Conservation (phyloP, 371 early-diverging fungal species). For the Mortierella sp. region DNA sequence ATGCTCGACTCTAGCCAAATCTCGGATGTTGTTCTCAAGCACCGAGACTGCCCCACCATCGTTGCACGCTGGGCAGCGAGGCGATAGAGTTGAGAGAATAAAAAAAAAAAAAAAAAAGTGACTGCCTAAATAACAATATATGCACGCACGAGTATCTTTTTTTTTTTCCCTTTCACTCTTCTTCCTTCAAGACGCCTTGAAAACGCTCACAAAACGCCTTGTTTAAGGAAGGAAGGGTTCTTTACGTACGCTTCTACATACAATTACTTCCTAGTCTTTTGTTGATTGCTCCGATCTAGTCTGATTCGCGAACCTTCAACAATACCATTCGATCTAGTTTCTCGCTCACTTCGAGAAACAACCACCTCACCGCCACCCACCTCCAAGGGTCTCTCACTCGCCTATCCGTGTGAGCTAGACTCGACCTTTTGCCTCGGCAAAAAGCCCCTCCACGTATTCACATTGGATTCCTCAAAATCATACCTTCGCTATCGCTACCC, state of each 20-base stretch:
- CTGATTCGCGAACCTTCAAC: background rate
- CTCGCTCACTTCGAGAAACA: background rate
- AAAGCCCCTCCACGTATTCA: conserved; percentile 14
- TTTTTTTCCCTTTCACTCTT: conserved; percentile 1
- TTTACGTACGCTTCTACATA: background rate
- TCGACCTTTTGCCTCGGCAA: conserved; percentile 7
- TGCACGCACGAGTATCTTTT: background rate
- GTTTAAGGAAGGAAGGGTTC: background rate
- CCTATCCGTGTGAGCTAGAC: conserved; percentile 30
- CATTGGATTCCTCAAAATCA: conserved; percentile 54
- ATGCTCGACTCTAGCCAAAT: conserved; percentile 82
- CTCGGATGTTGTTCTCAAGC: conserved; percentile 67
- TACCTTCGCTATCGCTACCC: conserved; percentile 53
- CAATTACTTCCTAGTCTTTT: background rate
- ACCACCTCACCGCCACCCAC: background rate
- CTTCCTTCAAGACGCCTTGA: conserved; percentile 1
- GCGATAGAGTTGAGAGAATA: conserved; percentile 4
- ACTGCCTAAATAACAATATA: too few relatives aligned
- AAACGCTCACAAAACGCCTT: conserved; percentile 1
- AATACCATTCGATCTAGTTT: background rate
- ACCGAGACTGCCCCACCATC: conserved; percentile 63
- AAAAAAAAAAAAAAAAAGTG: conserved; percentile 8
- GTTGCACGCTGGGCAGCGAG: conserved; percentile 65
- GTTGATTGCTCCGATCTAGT: too few relatives aligned
- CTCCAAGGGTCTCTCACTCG: conserved; percentile 30